Evolutionary conservation across 1,284 basidiomycete species (phyloP).

Genomic region (Cerioporus squamosus): DNA sequence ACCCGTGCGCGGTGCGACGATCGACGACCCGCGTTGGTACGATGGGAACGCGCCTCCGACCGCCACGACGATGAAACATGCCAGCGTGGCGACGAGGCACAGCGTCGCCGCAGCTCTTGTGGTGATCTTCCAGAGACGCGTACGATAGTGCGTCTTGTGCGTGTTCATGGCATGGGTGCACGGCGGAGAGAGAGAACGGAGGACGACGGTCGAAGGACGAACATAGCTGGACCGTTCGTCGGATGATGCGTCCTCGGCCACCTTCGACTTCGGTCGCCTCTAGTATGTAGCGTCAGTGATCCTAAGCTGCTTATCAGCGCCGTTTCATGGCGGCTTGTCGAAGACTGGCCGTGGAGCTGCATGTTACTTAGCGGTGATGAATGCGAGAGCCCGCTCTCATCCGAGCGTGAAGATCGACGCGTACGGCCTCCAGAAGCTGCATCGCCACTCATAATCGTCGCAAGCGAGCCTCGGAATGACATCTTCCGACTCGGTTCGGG

Average conservation of each 20-base stretch:
- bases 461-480: not conserved
- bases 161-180: constrained; percentile 9
- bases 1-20: constrained; percentile 16
- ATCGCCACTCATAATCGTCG: constrained; percentile 7
- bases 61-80: constrained; percentile 15
- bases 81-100: constrained; percentile 5
- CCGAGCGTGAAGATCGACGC: constrained; percentile 15
- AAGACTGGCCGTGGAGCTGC: not conserved
- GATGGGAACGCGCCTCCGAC: constrained; percentile 18
- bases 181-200: not conserved
- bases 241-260: not conserved
- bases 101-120: constrained; percentile 5
- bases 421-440: constrained; percentile 1
- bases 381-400: not conserved
- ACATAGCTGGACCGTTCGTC: not conserved
- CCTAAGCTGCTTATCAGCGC: not conserved
- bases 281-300: too few relatives aligned
- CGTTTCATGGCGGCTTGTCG: not conserved
- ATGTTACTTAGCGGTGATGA: constrained; percentile 13
- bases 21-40: constrained; percentile 12
- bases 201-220: not conserved
- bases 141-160: constrained; percentile 1
- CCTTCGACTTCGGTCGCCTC: constrained; percentile 1
- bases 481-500: not conserved
- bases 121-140: constrained; percentile 9